Evolutionary conservation across 2,329 filamentous ascomycete species (phyloP).

Genomic region (Ophiostoma sp.): DNA sequence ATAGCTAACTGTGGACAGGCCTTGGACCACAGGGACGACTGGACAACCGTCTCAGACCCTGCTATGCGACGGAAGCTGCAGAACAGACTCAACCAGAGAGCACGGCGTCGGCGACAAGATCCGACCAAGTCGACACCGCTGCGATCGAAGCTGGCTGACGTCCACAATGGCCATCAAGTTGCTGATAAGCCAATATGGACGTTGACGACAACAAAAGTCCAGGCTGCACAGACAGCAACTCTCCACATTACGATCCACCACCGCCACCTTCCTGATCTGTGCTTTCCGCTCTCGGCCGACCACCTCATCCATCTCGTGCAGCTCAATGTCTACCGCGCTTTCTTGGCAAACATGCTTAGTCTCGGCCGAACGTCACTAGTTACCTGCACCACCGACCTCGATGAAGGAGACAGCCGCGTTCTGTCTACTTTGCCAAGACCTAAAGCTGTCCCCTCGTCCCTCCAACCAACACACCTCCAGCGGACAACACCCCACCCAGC

Average conservation of each 20-base stretch:
- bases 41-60: background rate
- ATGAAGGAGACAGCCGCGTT: background rate
- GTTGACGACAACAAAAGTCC: background rate
- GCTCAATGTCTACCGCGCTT: slow-evolving; percentile 3
- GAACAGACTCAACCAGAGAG: slow-evolving; percentile 9
- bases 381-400: background rate
- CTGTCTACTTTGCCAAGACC: background rate
- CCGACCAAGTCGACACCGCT: background rate
- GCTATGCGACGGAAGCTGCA: background rate
- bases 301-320: slow-evolving; percentile 2
- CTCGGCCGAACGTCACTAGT: background rate
- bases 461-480: background rate
- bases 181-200: background rate
- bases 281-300: background rate
- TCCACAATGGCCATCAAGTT: background rate
- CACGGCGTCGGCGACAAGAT: background rate
- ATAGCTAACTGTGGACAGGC: background rate
- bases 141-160: background rate
- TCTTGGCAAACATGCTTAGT: background rate
- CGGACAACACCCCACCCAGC: background rate
- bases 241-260: background rate
- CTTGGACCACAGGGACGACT: background rate
- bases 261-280: background rate
- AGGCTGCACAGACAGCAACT: background rate
- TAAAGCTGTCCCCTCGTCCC: background rate